These are phyloP conservation scores for Aspergillus bombycis DNA, from an alignment of 2,329 filamentous ascomycete genomes.

Conservation along the genomic window DNA sequence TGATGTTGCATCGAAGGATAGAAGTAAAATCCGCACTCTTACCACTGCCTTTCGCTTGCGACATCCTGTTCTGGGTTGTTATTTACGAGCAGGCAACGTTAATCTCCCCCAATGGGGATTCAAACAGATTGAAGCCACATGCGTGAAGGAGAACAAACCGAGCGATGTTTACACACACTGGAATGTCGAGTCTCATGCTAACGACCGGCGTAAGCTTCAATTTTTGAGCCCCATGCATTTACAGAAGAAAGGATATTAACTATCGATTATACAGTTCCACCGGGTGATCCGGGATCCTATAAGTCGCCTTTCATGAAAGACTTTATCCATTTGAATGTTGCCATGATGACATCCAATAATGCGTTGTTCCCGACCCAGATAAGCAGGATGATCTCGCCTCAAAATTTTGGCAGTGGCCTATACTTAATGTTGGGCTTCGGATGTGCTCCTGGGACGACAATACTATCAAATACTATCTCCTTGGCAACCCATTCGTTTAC, in stretches of 20 bases:
- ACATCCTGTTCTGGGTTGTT: conserved; percentile 83
- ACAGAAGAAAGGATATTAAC: neutral
- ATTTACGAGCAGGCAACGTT: conserved; percentile 90
- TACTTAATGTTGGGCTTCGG: conserved; percentile 89
- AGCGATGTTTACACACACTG: conserved; percentile 95
- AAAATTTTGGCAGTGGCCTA: conserved; percentile 97
- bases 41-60: conserved; percentile 90
- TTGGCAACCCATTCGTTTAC: conserved; percentile 95
- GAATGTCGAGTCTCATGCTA: conserved; percentile 95
- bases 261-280: conserved; percentile 65
- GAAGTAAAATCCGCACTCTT: conserved; percentile 82
- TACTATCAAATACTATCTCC: conserved; percentile 96
- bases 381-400: conserved; percentile 99
- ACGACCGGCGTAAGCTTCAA: conserved; percentile 77
- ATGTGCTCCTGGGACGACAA: conserved; percentile 99
- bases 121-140: conserved; percentile 98
- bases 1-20: conserved; percentile 84
- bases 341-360: conserved; percentile 99
- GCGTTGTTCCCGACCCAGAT: conserved; percentile 93
- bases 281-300: conserved; percentile 86
- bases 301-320: conserved; percentile 97
- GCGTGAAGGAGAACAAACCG: conserved; percentile 89
- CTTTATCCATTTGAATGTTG: conserved; percentile 96
- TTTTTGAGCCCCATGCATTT: neutral
- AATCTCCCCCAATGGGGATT: conserved; percentile 99